Percentiles rank a stretch among this genome's conserved stretches.
These are phyloP conservation scores for Psilocybe cubensis DNA, from an alignment of 768 basidiomycete species.

Conservation along the genomic window DNA sequence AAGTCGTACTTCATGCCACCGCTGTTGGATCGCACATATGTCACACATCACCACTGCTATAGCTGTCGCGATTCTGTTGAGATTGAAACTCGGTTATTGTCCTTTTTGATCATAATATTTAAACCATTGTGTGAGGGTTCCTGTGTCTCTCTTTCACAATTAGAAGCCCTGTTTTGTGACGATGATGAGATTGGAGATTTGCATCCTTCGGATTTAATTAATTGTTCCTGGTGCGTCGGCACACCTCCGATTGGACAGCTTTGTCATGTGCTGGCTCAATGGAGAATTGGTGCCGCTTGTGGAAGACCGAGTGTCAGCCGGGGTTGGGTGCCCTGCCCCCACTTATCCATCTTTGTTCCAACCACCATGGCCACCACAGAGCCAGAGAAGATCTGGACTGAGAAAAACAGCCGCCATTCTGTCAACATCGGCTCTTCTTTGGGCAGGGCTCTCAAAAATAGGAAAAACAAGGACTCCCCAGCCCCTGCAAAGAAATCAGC, in stretches of 20 bases:
- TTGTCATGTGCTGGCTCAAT: neutral
- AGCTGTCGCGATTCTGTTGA: no score
- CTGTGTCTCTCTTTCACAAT: neutral
- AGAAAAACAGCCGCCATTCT: constrained; percentile 29
- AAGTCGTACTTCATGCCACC: no score
- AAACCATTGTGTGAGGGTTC: neutral
- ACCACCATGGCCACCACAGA: constrained; percentile 42
- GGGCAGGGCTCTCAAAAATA: constrained; percentile 58
- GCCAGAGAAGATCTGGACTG: constrained; percentile 50
- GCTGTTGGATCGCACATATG: no score
- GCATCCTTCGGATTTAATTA: neutral
- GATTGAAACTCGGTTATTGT: no score
- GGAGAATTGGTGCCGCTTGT: constrained; percentile 7
- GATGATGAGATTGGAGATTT: neutral
- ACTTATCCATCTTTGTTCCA: constrained; percentile 2
- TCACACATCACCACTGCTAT: no score
- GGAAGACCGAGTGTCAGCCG: constrained; percentile 11
- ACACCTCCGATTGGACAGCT: neutral
- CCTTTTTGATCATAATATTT: no score
- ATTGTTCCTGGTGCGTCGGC: constrained; percentile 10
- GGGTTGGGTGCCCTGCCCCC: constrained; percentile 1
- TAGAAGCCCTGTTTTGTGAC: neutral
- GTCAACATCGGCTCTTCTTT: constrained; percentile 29
- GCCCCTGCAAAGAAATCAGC: constrained; percentile 42
- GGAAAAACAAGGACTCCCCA: constrained; percentile 61